Conservation (phyloP, 768 basidiomycete species). For the Cystoderma amianthinum region DNA sequence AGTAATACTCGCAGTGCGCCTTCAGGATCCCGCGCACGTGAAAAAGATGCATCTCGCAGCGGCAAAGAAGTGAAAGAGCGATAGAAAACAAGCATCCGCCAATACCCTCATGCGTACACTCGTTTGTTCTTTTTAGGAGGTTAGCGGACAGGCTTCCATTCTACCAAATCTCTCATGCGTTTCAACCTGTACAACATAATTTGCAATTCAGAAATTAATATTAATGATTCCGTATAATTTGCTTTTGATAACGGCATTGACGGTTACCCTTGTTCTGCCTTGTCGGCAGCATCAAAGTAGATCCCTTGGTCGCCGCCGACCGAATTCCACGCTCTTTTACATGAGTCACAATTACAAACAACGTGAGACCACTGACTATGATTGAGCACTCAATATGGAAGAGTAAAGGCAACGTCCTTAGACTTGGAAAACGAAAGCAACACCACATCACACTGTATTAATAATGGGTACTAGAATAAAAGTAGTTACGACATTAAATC, state of each 20-base stretch:
- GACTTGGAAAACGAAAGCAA: neutral
- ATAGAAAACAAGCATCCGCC: neutral
- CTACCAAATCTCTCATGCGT: no score
- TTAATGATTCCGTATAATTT: no score
- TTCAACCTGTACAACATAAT: no score
- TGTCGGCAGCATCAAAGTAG: no score
- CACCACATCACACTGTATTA: neutral
- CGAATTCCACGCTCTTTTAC: neutral
- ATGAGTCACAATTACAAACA: neutral
- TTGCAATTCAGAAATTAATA: no score
- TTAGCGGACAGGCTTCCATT: no score
- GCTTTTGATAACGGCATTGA: no score
- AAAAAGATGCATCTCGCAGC: slow-evolving; percentile 16
- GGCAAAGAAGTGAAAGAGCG: slow-evolving; percentile 6
- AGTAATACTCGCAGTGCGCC: slow-evolving; percentile 11
- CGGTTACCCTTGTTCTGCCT: no score
- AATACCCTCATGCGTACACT: neutral
- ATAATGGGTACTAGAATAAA: neutral
- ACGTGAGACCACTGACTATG: neutral
- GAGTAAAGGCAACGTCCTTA: neutral
- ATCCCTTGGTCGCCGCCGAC: no score
- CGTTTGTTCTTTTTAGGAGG: no score
- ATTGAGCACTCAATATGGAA: neutral
- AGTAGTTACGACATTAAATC: slow-evolving; percentile 62
- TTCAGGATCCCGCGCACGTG: slow-evolving; percentile 15